A percentile compares a stretch with the other conserved stretches of the same genome.
Conservation (phyloP, 2,329 filamentous ascomycete genomes). For the Penicillium sp. region DNA sequence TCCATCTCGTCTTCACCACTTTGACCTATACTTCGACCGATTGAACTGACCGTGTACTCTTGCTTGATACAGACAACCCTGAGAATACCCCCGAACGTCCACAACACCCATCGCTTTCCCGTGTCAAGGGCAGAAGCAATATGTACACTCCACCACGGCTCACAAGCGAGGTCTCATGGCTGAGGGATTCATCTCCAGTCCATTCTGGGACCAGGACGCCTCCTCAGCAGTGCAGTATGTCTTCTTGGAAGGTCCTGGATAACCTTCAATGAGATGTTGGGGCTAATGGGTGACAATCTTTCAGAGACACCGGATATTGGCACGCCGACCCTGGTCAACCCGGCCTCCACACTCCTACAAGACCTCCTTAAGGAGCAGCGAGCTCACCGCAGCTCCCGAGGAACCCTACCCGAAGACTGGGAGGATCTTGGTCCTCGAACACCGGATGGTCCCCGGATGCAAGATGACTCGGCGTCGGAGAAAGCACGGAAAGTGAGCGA, state of each 20-base stretch:
- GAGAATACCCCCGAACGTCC: slow-evolving; percentile 29
- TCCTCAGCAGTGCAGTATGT: slow-evolving; percentile 35
- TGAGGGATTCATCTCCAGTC: slow-evolving; percentile 39
- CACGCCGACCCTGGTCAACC: slow-evolving; percentile 45
- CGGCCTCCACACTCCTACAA: slow-evolving; percentile 48
- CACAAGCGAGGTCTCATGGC: slow-evolving; percentile 38
- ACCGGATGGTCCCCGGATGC: slow-evolving; percentile 35
- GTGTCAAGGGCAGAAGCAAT: slow-evolving; percentile 39
- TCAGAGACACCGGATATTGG: slow-evolving; percentile 40
- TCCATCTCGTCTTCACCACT: not conserved
- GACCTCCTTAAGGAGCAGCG: slow-evolving; percentile 51
- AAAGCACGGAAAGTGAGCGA: slow-evolving; percentile 42
- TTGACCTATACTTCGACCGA: not conserved
- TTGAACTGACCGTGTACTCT: slow-evolving; percentile 8
- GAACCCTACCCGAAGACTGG: slow-evolving; percentile 31
- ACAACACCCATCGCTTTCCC: slow-evolving; percentile 39
- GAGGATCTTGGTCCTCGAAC: slow-evolving; percentile 35
- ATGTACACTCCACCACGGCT: slow-evolving; percentile 42
- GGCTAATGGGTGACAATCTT: slow-evolving; percentile 11
- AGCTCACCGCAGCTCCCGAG: slow-evolving; percentile 43
- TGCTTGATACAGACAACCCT: not conserved
- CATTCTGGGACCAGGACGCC: slow-evolving; percentile 31
- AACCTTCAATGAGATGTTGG: not conserved
- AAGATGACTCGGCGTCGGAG: slow-evolving; percentile 44
- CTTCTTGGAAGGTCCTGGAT: not conserved